phyloP scores from a whole-genome alignment of 2,329 filamentous ascomycete species.

The Colletotrichum sp. region DNA sequence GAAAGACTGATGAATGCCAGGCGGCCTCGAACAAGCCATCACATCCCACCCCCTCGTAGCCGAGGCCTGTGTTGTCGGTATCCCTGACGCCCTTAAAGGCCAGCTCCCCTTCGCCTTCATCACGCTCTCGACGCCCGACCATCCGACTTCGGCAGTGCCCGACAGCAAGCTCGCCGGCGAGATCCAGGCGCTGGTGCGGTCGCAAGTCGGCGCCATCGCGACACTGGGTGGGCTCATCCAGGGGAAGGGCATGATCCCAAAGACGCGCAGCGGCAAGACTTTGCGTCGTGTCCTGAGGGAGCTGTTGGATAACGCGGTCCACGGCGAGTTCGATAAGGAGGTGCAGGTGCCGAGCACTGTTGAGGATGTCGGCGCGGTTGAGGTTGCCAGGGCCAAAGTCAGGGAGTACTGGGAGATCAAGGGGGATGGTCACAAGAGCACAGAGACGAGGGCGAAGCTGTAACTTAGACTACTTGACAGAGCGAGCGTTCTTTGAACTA shows the following conservation, averaged over 20 bases:
- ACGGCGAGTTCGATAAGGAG: conserved; percentile 73
- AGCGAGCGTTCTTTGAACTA: not conserved
- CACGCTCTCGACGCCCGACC: conserved; percentile 52
- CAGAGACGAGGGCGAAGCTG: conserved; percentile 57
- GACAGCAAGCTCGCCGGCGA: conserved; percentile 55
- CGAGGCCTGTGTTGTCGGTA: conserved; percentile 85
- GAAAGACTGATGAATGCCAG: conserved; percentile 43
- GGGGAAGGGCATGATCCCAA: conserved; percentile 86
- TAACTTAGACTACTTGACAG: conserved; percentile 26
- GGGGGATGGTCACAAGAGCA: conserved; percentile 44
- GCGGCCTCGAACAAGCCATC: conserved; percentile 89
- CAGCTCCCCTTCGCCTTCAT: conserved; percentile 93
- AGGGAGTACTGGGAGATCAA: conserved; percentile 74
- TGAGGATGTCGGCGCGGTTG: conserved; percentile 78
- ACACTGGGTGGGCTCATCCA: conserved; percentile 85
- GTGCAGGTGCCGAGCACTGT: conserved; percentile 84
- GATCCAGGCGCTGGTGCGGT: conserved; percentile 74
- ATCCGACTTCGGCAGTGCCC: conserved; percentile 56
- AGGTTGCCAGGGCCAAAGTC: conserved; percentile 74
- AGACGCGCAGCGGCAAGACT: conserved; percentile 92
- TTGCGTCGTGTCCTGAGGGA: conserved; percentile 81
- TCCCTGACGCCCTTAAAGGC: conserved; percentile 86
- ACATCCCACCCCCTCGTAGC: conserved; percentile 79
- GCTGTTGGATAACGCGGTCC: conserved; percentile 80
- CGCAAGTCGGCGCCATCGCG: conserved; percentile 87